Conservation (phyloP, 2,329 filamentous ascomycete genomes). For the Rhytidhysteron rufulum region DNA sequence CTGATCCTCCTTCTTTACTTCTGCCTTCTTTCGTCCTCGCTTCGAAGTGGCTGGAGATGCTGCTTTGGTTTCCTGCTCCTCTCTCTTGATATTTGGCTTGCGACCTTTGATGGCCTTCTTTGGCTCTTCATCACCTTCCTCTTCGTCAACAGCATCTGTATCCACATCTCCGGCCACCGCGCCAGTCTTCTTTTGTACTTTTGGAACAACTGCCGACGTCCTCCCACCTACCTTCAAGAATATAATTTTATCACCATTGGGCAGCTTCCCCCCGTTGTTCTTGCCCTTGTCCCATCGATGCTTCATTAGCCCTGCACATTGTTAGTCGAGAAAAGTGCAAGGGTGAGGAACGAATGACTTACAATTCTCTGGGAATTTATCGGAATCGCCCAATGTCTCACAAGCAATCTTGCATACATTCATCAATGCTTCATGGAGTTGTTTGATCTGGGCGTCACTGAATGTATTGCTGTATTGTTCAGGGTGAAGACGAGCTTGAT, state of each 20-base stretch:
- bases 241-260: slow-evolving; percentile 78
- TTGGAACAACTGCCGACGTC: slow-evolving; percentile 85
- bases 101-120: slow-evolving; percentile 36
- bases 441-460: slow-evolving; percentile 63
- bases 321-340: neutral
- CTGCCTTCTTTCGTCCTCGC: slow-evolving; percentile 17
- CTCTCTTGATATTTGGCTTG: slow-evolving; percentile 19
- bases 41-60: slow-evolving; percentile 13
- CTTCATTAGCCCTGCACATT: slow-evolving; percentile 58
- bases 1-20: slow-evolving; percentile 7
- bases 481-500: slow-evolving; percentile 82
- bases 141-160: slow-evolving; percentile 22
- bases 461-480: slow-evolving; percentile 91
- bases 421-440: slow-evolving; percentile 68
- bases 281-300: slow-evolving; percentile 88
- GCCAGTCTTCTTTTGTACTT: slow-evolving; percentile 77
- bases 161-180: slow-evolving; percentile 53
- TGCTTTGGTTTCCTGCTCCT: slow-evolving; percentile 15
- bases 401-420: slow-evolving; percentile 79
- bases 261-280: slow-evolving; percentile 65
- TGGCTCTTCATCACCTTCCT: slow-evolving; percentile 17
- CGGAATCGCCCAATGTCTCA: slow-evolving; percentile 74
- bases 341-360: slow-evolving; percentile 20
- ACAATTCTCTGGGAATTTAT: slow-evolving; percentile 82
- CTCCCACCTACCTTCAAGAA: slow-evolving; percentile 87